Evolutionary conservation across 306 rosid genomes (phyloP), one percentile per base, ranked within the genome.

Genomic region (Prunus padus): DNA sequence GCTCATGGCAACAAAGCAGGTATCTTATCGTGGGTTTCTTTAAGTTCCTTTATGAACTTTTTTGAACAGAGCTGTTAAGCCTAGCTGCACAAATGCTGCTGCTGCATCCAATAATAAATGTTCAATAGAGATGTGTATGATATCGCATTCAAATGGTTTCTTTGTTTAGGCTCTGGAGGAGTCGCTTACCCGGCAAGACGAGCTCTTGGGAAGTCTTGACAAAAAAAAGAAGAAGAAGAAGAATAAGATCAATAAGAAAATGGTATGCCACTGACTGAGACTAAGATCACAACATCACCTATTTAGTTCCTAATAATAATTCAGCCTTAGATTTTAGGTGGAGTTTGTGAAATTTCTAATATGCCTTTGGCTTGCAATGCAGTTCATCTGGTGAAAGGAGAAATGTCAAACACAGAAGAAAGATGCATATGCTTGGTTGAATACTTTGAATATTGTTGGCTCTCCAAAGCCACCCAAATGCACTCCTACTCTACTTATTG

Each of bases 1-100:
- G 80, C 92, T 95, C 67, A 14, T 59, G 73, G 87, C 65, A 19
- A 86, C 97, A 63, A 90, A 85, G 84, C 89, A 92, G 96, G 99
- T 93, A 79, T 16, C 37, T 11, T 50, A 23, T 72, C 59, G 6
- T 37, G 42, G 55, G 37, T 30, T 65, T 67, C 47, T 8, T 14
- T 42, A 60, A 37, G n/a, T 75, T 68, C 44, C 46, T 40, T 20
- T 15, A 45, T 7, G 45, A 9, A 22, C n/a, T 33, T 47, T 59
- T 67, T 50, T 60, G 1, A 14, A 30, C 44, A 13, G 6, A 56
- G 37, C 55, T 45, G 26, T 16, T 31, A 49, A 62, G 46, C 9
- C 57, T 42, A 60, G 42, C 59, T 26, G 18, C 11, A 33, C 40
- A 33, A 33, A 33, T 33, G 40, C 40, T 33, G 40, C 40, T 33